Evolutionary conservation across 495 filamentous ascomycete species (phyloP), one percentile per base, ranked within the genome.

Genomic region (Penicillium goetzii): DNA sequence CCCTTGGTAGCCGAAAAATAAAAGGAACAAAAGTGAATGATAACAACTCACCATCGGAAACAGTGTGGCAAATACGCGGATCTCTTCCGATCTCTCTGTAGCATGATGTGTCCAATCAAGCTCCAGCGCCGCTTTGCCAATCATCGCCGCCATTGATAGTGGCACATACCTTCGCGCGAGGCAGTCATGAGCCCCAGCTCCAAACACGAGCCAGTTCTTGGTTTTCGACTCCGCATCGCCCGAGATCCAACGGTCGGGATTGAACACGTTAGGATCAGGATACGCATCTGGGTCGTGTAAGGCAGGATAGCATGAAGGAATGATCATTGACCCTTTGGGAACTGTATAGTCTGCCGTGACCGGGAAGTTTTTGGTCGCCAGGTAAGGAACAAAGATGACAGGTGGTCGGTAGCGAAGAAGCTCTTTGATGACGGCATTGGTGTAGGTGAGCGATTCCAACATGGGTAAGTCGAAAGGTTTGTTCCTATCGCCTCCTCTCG

Each of bases 201-300:
- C 93, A 68, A 98, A 98, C 2, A 98, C 94, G 26, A 98, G 85
- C 84, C 89, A 98, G 76, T 98, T 98, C 85, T 97, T 97, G 49
- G 86, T 85, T 61, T 92, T 90, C 70, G 91, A 89, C 74, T 97
- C 94, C 3, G 94, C 94, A 67, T 92, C 90, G 14, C 94, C 93
- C 3, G 86, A 85, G 64, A 93, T 90, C 86, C 93, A 98, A 50
- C 93, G 85, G 59, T 98, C 93, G 1, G 93, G 93, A 68, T 83
- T 71, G 68, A 91, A 98, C 21, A 81, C 77, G 69, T 98, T 90
- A 1, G 94, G 93, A 60, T 91, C 85, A 21, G 89, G 83, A 64
- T 97, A 98, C 3, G 88, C 90, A 59, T 96, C 90, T 14, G 91
- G 90, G 70, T 98, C 93, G 64, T 94, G 93, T 10, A 97, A 86